Percentiles rank a stretch among this genome's conserved stretches.
Conservation (phyloP, 352 stramenopile species). For the Phytopythium delawarense region DNA sequence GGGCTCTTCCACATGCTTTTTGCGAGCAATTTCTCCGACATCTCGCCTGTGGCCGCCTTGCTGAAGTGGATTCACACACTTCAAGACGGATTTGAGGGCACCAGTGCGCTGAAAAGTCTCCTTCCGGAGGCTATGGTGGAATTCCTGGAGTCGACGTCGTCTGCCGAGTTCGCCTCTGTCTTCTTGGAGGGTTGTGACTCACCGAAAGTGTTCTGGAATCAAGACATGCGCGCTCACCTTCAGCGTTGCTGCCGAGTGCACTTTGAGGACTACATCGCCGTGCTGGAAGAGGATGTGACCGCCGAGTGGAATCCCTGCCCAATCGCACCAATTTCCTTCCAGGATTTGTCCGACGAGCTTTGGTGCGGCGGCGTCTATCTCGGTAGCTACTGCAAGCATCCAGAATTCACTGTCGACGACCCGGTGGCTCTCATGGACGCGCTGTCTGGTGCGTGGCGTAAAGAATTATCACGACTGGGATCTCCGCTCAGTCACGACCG, state of each 20-base stretch:
- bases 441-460: slow-evolving; percentile 76
- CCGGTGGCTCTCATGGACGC: slow-evolving; percentile 85
- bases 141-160: slow-evolving; percentile 76
- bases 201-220: slow-evolving; percentile 93
- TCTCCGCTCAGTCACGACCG: slow-evolving; percentile 27
- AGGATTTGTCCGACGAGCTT: slow-evolving; percentile 87
- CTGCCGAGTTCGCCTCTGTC: slow-evolving; percentile 84
- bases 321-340: slow-evolving; percentile 90
- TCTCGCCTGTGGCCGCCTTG: slow-evolving; percentile 54
- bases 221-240: slow-evolving; percentile 89
- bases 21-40: slow-evolving; percentile 34
- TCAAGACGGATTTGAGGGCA: slow-evolving; percentile 45
- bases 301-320: slow-evolving; percentile 89
- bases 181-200: slow-evolving; percentile 86
- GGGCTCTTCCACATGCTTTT: slow-evolving; percentile 82
- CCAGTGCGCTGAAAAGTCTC: slow-evolving; percentile 77
- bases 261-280: slow-evolving; percentile 89
- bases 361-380: slow-evolving; percentile 95
- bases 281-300: slow-evolving; percentile 85
- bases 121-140: slow-evolving; percentile 90
- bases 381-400: slow-evolving; percentile 86
- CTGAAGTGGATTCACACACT: slow-evolving; percentile 63
- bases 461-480: slow-evolving; percentile 42
- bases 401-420: slow-evolving; percentile 80
- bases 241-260: slow-evolving; percentile 87